Evolutionary conservation across 257 asterid genomes (phyloP).

Genomic region (Salvia hispanica): DNA sequence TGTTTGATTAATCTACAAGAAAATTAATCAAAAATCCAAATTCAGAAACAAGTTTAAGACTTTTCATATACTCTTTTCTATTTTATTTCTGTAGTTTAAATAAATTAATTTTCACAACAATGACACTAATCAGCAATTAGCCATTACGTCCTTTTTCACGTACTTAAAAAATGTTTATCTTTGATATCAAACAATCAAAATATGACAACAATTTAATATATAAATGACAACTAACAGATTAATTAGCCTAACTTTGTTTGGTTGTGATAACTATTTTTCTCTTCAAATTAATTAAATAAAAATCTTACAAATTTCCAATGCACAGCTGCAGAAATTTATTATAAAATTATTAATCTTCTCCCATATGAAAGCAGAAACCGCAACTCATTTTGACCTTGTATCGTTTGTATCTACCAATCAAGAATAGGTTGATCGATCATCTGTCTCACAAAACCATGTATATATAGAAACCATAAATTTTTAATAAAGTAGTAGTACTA

Average conservation of each 20-base stretch:
- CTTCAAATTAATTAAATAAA: neutral
- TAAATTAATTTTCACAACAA: neutral
- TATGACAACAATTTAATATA: slow-evolving; percentile 4
- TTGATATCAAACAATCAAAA: slow-evolving; percentile 15
- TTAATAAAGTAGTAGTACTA: no score
- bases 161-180: slow-evolving; percentile 12
- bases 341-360: neutral
- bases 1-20: slow-evolving; percentile 26
- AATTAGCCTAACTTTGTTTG: slow-evolving; percentile 24
- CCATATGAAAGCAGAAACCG: neutral
- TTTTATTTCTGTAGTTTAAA: neutral
- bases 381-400: neutral
- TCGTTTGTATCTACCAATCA: neutral
- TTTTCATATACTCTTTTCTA: neutral
- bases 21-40: slow-evolving; percentile 21
- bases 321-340: neutral
- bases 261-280: neutral
- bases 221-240: slow-evolving; percentile 14
- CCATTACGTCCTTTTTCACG: slow-evolving; percentile 14
- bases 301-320: neutral
- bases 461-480: neutral
- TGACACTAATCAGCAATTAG: neutral
- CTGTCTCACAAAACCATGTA: neutral
- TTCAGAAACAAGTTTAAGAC: neutral
- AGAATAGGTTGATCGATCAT: neutral